Evolutionary conservation across 345 rosid species (phyloP).

Genomic region (Laguncularia racemosa): DNA sequence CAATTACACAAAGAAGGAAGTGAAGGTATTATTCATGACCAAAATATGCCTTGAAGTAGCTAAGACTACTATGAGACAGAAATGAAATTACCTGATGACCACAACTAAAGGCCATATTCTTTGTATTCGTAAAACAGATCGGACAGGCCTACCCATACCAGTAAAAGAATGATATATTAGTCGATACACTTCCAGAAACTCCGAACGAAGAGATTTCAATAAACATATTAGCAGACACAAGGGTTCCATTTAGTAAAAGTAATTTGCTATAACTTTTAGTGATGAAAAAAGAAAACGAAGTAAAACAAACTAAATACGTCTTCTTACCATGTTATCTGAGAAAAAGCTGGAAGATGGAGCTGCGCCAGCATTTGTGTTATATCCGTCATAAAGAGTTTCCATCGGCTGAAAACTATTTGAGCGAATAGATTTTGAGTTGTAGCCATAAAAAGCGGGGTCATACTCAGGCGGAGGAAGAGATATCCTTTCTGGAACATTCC

Average conservation of each 20-base stretch:
- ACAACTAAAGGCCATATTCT: conserved; percentile 49
- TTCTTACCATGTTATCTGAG: conserved; percentile 28
- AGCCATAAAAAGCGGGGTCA: conserved; percentile 12
- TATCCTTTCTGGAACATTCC: conserved; percentile 16
- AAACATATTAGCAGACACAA: too few relatives aligned
- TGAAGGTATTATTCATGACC: not conserved
- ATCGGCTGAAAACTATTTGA: conserved; percentile 30
- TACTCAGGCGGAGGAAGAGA: conserved; percentile 35
- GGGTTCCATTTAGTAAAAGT: not conserved
- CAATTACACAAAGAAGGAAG: not conserved
- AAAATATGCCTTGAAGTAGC: not conserved
- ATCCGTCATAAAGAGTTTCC: conserved; percentile 11
- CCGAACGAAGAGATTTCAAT: too few relatives aligned
- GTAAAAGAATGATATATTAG: not conserved
- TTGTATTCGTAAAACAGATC: conserved; percentile 32
- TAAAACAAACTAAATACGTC: too few relatives aligned
- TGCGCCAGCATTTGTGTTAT: conserved; percentile 12
- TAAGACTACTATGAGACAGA: not conserved
- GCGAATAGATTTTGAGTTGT: conserved; percentile 13
- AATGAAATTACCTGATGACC: conserved; percentile 37
- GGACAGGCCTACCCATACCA: conserved; percentile 27
- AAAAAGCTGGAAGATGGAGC: conserved; percentile 14
- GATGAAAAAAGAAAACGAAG: too few relatives aligned
- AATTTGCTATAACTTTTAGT: not conserved
- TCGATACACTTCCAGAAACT: not conserved